Evolutionary conservation across 164 flowering plant species (phyloP).

Genomic region (Tetrastigma voinierianum): DNA sequence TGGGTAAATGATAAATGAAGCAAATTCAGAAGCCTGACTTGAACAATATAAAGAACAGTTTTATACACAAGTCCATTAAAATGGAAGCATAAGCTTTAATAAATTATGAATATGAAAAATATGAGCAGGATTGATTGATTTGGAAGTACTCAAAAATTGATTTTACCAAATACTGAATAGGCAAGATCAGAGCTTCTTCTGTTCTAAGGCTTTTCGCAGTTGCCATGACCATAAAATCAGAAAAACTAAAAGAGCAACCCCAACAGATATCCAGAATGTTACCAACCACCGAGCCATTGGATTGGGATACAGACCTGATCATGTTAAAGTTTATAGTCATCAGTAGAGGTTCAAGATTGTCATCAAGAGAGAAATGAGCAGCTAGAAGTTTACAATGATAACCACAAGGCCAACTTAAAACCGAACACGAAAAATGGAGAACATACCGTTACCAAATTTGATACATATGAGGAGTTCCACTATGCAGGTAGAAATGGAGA

Average conservation of each 20-base stretch:
- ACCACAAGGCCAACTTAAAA: no score
- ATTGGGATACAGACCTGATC: constrained; percentile 77
- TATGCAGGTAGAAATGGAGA: constrained; percentile 90
- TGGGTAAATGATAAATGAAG: no score
- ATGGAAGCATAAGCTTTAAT: constrained; percentile 40
- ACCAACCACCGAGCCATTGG: constrained; percentile 85
- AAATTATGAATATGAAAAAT: constrained; percentile 30
- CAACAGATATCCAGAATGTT: constrained; percentile 62
- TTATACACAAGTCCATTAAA: no score
- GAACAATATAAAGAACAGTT: no score
- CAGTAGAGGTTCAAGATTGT: no score
- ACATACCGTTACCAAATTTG: constrained; percentile 94
- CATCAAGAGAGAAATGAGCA: no score
- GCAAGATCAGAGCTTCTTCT: constrained; percentile 51
- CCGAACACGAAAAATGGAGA: neutral
- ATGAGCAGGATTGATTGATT: constrained; percentile 45
- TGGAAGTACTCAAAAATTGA: constrained; percentile 39
- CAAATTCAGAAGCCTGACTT: no score
- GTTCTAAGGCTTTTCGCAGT: constrained; percentile 44
- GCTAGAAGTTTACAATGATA: no score
- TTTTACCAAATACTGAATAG: constrained; percentile 1
- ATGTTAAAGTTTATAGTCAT: neutral
- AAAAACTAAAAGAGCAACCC: constrained; percentile 44
- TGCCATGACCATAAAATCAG: constrained; percentile 82
- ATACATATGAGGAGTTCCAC: constrained; percentile 95